Evolutionary conservation across 2,329 filamentous ascomycete genomes (phyloP).

Genomic region (Fusarium sublunatum): DNA sequence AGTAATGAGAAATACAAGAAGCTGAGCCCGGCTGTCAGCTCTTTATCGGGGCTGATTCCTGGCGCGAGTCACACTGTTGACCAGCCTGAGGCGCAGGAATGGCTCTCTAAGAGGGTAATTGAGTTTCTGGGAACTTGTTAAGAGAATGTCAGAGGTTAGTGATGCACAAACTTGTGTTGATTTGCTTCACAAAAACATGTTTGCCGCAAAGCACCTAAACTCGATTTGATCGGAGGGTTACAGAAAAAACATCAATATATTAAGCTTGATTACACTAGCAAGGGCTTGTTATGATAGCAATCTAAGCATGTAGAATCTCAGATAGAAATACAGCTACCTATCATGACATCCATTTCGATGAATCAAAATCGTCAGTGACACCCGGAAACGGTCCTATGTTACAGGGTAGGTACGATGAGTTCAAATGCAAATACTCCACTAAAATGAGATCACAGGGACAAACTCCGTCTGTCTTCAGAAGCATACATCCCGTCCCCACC

Average conservation of each 20-base stretch:
- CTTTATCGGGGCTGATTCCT: conserved; percentile 64
- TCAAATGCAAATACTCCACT: background rate
- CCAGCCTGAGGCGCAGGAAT: conserved; percentile 58
- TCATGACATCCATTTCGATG: no score
- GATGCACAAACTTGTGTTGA: no score
- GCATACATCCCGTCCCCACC: conserved; percentile 9
- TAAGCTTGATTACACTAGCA: no score
- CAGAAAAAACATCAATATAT: no score
- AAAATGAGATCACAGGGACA: conserved; percentile 2
- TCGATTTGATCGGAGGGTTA: no score
- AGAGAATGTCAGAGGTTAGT: background rate
- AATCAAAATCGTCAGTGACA: background rate
- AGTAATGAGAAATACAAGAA: conserved; percentile 68
- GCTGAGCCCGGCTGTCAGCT: conserved; percentile 59
- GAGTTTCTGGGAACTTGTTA: conserved; percentile 56
- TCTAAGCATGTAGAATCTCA: background rate
- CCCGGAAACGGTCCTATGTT: background rate
- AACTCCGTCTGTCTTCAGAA: conserved; percentile 22
- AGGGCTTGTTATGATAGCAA: no score
- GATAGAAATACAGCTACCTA: background rate
- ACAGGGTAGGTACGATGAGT: background rate
- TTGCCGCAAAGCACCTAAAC: no score
- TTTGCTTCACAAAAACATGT: no score
- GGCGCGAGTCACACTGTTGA: conserved; percentile 64
- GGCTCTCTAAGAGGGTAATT: conserved; percentile 61